A percentile compares a stretch with the other conserved stretches of the same genome.
Evolutionary conservation across 768 basidiomycete species (phyloP).

Genomic region (Cytidiella melzeri): DNA sequence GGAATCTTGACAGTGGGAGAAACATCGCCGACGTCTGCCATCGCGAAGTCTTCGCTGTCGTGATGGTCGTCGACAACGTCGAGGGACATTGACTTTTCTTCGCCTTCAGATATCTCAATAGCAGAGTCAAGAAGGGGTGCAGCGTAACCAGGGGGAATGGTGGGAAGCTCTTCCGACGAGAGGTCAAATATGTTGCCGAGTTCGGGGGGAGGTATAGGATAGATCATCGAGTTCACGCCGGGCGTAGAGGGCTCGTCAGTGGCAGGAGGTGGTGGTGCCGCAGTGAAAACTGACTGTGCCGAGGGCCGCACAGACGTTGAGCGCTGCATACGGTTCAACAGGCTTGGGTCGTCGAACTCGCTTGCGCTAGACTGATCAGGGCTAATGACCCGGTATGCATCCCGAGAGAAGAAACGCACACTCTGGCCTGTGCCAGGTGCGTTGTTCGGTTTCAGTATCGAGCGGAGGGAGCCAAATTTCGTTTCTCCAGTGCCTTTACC

Average conservation of each 20-base stretch:
- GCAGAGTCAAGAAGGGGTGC: constrained; percentile 30
- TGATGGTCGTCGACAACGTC: constrained; percentile 19
- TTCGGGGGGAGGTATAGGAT: constrained; percentile 37
- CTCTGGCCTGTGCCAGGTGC: constrained; percentile 76
- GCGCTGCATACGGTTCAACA: constrained; percentile 24
- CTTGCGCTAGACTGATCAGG: constrained; percentile 52
- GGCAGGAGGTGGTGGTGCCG: background rate
- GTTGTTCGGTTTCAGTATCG: constrained; percentile 64
- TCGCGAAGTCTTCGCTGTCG: background rate
- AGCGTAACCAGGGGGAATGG: constrained; percentile 30
- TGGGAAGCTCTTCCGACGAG: constrained; percentile 47
- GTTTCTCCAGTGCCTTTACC: constrained; percentile 25
- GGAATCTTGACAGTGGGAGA: constrained; percentile 8
- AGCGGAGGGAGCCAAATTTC: constrained; percentile 52
- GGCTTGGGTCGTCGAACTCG: constrained; percentile 24
- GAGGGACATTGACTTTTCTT: constrained; percentile 15
- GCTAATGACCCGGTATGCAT: constrained; percentile 58
- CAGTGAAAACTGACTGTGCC: constrained; percentile 45
- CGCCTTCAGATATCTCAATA: constrained; percentile 30
- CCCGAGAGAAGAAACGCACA: constrained; percentile 71
- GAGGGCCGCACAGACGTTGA: constrained; percentile 33
- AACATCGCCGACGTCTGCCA: background rate
- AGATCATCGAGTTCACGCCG: constrained; percentile 25
- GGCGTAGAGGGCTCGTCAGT: constrained; percentile 15
- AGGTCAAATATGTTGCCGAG: constrained; percentile 53